Conservation (phyloP, 139 green algal species). For the Coccomyxa sp. region DNA sequence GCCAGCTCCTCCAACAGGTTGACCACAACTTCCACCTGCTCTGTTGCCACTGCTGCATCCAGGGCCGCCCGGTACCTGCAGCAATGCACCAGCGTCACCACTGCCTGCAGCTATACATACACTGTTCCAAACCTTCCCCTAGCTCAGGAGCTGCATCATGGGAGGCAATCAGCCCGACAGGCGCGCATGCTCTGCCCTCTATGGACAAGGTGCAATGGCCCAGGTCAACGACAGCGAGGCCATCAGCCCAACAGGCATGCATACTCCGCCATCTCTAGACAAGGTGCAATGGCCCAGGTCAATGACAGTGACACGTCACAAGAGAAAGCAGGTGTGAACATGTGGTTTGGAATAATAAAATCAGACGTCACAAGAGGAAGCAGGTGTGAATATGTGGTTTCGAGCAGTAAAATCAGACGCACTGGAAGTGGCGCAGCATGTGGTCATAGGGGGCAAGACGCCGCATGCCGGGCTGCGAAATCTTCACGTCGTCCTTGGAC, state of each 20-base stretch:
- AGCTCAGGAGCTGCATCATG: neutral
- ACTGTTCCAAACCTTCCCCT: neutral
- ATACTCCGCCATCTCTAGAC: too few species aligned
- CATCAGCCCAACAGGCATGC: too few species aligned
- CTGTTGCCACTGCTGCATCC: constrained; percentile 60
- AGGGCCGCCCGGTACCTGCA: constrained; percentile 73
- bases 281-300: too few species aligned
- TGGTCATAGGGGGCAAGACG: constrained; percentile 70
- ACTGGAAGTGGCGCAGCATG: constrained; percentile 58
- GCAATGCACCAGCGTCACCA: neutral
- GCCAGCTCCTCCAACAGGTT: constrained; percentile 80
- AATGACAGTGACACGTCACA: too few species aligned
- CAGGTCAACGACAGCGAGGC: too few species aligned
- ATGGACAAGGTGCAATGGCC: too few species aligned
- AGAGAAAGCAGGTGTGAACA: neutral
- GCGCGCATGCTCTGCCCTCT: too few species aligned
- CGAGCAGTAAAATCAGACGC: neutral
- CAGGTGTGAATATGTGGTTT: neutral
- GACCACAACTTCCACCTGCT: constrained; percentile 65
- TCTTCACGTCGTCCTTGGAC: constrained; percentile 42
- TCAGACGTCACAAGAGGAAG: too few species aligned
- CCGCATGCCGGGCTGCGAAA: constrained; percentile 41
- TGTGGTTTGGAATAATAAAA: neutral
- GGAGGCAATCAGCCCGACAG: too few species aligned
- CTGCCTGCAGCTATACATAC: neutral